A percentile compares a stretch with the other conserved stretches of the same genome.
These are phyloP conservation scores for Zopfochytrium polystomum DNA, from an alignment of 371 early-diverging fungal genomes.

Conservation along the genomic window DNA sequence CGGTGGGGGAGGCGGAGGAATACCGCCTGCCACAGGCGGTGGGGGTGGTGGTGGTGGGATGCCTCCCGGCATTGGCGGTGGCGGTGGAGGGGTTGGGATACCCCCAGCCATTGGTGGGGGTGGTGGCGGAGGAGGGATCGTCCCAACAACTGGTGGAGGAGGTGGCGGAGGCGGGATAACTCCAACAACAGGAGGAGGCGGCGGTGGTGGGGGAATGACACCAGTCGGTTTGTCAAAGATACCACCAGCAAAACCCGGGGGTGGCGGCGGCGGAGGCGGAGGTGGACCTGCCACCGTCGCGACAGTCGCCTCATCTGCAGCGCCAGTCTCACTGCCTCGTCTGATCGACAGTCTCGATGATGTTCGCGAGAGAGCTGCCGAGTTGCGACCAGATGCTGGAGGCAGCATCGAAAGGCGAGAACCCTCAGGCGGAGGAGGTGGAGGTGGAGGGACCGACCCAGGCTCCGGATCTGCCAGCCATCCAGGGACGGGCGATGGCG, in stretches of 20 bases:
- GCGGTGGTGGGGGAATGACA: conserved; percentile 10
- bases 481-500: conserved; percentile 10
- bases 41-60: neutral
- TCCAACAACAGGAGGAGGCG: neutral
- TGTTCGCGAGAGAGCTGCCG: neutral
- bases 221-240: neutral
- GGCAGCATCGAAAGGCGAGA: neutral
- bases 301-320: neutral
- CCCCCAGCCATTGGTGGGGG: neutral
- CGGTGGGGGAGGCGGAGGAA: neutral
- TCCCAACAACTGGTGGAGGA: conserved; percentile 20
- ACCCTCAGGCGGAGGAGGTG: conserved; percentile 4
- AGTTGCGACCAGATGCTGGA: neutral
- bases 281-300: neutral
- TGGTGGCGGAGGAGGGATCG: neutral
- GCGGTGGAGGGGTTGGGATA: neutral
- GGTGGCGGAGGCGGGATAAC: conserved; percentile 12
- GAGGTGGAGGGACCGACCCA: conserved; percentile 3
- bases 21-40: neutral
- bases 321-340: too few species aligned
- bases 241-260: neutral
- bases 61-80: too few species aligned
- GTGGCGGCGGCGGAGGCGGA: conserved; percentile 1
- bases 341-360: too few species aligned
- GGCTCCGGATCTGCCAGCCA: conserved; percentile 14